phyloP scores from a whole-genome alignment of 441 rosid genomes.

The Pelargonium cotyledonis region DNA sequence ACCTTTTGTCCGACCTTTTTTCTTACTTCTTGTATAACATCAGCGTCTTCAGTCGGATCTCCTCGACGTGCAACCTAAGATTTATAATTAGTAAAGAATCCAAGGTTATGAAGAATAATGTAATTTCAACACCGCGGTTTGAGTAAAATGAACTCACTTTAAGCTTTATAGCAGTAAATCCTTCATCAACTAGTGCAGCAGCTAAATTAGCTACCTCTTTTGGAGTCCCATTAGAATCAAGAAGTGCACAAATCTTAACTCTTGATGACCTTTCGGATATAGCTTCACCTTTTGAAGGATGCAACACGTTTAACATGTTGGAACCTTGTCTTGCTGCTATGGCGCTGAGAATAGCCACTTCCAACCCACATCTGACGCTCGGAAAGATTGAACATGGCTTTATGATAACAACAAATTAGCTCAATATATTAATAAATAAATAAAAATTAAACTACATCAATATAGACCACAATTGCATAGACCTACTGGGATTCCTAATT shows the following conservation, averaged over 20 bases:
- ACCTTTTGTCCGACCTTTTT: constrained; percentile 53
- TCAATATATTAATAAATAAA: neutral
- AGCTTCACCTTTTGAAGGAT: constrained; percentile 34
- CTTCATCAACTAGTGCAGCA: constrained; percentile 63
- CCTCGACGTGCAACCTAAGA: constrained; percentile 75
- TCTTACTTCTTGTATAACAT: constrained; percentile 71
- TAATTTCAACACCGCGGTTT: constrained; percentile 15
- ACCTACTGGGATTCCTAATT: constrained; percentile 68
- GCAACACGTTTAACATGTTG: constrained; percentile 46
- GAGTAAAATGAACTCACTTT: constrained; percentile 47
- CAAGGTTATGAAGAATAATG: constrained; percentile 7
- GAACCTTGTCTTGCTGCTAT: constrained; percentile 56
- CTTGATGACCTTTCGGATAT: constrained; percentile 33
- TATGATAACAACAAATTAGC: constrained; percentile 9
- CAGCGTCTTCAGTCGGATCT: constrained; percentile 71
- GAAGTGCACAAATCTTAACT: constrained; percentile 74
- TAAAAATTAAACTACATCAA: neutral
- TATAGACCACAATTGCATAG: neutral
- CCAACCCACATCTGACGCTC: constrained; percentile 92
- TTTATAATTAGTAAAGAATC: constrained; percentile 7
- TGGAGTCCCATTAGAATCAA: constrained; percentile 75
- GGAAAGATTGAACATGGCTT: constrained; percentile 78
- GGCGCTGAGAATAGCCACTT: constrained; percentile 86
- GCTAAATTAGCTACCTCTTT: constrained; percentile 67
- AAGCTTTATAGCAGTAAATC: constrained; percentile 78